These are phyloP conservation scores for Wickerhamiella vanderwaltii DNA, from an alignment of 805 yeast species.

Conservation along the genomic window DNA sequence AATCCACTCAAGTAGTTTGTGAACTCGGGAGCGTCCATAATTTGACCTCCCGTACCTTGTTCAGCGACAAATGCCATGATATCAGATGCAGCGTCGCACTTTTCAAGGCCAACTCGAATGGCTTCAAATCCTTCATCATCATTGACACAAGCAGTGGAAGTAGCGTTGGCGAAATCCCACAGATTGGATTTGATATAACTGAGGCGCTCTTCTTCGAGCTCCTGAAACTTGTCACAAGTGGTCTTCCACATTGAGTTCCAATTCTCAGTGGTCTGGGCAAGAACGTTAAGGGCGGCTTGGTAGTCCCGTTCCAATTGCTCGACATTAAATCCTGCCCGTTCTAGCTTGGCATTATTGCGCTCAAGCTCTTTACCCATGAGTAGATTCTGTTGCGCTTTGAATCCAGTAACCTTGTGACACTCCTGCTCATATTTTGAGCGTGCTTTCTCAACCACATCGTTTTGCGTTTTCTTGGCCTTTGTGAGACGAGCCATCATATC, in stretches of 20 bases:
- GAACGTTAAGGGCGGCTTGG: slow-evolving; percentile 40
- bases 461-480: slow-evolving; percentile 33
- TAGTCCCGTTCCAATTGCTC: slow-evolving; percentile 41
- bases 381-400: slow-evolving; percentile 49
- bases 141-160: slow-evolving; percentile 64
- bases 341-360: slow-evolving; percentile 43
- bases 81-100: slow-evolving; percentile 51
- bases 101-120: slow-evolving; percentile 54
- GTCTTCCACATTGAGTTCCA: slow-evolving; percentile 66
- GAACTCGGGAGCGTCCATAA: slow-evolving; percentile 48
- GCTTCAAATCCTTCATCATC: slow-evolving; percentile 68
- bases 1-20: slow-evolving; percentile 45
- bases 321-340: slow-evolving; percentile 36
- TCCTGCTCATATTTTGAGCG: slow-evolving; percentile 42
- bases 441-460: slow-evolving; percentile 26
- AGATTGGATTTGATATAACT: slow-evolving; percentile 56
- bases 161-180: slow-evolving; percentile 66
- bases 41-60: slow-evolving; percentile 53
- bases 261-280: slow-evolving; percentile 44
- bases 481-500: slow-evolving; percentile 43
- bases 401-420: slow-evolving; percentile 46
- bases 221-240: slow-evolving; percentile 51
- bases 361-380: slow-evolving; percentile 66
- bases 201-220: slow-evolving; percentile 58
- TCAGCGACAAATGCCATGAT: slow-evolving; percentile 40